Base-by-base conservation (phyloP, 78 protist species). In the Neovahlkampfia damariscottae region DNA sequence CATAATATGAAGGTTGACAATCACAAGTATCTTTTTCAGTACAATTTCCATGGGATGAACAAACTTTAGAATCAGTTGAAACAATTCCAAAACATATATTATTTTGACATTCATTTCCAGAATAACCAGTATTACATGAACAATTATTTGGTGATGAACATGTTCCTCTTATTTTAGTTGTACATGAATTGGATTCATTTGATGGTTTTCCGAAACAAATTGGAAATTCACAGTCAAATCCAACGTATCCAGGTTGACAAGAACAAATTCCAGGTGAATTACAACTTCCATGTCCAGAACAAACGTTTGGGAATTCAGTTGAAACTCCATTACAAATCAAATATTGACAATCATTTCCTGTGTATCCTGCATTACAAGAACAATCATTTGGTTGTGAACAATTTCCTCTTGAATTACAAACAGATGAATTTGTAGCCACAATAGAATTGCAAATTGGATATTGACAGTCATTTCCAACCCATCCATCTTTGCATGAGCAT, bases 321-420 rank as follows among this genome's bases (percentile, higher is more conserved):
- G 19, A n/a, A 19, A n/a, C 19, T 50, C 62, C 62, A 50, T 50
- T 50, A 19, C 62, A 50, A 50, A 50, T 19, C 19, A n/a, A n/a
- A 50, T 50, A 50, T 50, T 50, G 34, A 50, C 62, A 50, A 50
- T 50, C 62, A 50, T 50, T n/a, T n/a, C 62, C 62, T n/a, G 62
- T 19, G 19, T 50, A 50, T 50, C 62, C 62, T n/a, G 62, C 19
- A 50, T 50, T 50, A 50, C 62, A 50, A 50, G 62, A 50, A 19
- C 62, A 50, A 50, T 50, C 19, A 50, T 50, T 50, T n/a, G 19
- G 19, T 19, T 50, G 19, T 19, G 19, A 19, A 50, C 62, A 50
- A n/a, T 19, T n/a, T n/a, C 62, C 62, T 50, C 62, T 50, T n/a
- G 34, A 19, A 50, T 50, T 50, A 50, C 62, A 50, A 50, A 50